These are phyloP conservation scores for Trypanosoma vivax DNA, from an alignment of 208 protist genomes.

Conservation along the genomic window DNA sequence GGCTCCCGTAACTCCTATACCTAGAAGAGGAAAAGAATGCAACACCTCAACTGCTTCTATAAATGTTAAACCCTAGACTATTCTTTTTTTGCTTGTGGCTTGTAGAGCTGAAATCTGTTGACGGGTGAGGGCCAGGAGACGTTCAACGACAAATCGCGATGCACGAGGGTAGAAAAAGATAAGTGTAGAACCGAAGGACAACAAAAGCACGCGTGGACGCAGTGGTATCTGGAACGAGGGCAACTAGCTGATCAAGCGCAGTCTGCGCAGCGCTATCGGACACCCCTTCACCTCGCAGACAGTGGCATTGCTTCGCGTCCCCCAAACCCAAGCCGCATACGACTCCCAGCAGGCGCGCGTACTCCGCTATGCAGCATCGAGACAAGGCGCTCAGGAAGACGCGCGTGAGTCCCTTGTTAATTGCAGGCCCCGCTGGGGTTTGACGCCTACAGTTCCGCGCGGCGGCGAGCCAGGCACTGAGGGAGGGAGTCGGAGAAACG, in stretches of 20 bases:
- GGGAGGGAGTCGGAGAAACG: conserved; percentile 25
- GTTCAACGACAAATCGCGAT: too few relatives aligned
- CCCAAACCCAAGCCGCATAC: background rate
- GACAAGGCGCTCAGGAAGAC: conserved; percentile 22
- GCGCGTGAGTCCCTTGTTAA: conserved; percentile 16
- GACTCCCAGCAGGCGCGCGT: conserved; percentile 16
- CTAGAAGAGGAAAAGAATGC: too few relatives aligned
- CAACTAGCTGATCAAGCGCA: conserved; percentile 7
- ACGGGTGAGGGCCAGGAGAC: too few relatives aligned
- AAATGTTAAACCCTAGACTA: too few relatives aligned
- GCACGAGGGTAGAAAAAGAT: too few relatives aligned
- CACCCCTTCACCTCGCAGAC: background rate
- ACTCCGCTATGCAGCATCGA: conserved; percentile 31
- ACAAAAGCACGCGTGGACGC: conserved; percentile 3
- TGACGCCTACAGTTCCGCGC: conserved; percentile 13
- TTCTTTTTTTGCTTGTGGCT: too few relatives aligned
- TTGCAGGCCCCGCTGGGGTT: background rate
- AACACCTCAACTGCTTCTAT: too few relatives aligned
- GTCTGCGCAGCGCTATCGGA: background rate
- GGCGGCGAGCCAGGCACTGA: conserved; percentile 34
- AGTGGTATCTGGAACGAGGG: background rate
- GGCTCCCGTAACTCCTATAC: too few relatives aligned
- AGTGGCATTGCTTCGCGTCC: background rate
- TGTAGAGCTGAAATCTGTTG: too few relatives aligned
- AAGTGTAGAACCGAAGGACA: too few relatives aligned